phyloP scores from a whole-genome alignment of 2,329 filamentous ascomycete species.

The Stylonectria norvegica region DNA sequence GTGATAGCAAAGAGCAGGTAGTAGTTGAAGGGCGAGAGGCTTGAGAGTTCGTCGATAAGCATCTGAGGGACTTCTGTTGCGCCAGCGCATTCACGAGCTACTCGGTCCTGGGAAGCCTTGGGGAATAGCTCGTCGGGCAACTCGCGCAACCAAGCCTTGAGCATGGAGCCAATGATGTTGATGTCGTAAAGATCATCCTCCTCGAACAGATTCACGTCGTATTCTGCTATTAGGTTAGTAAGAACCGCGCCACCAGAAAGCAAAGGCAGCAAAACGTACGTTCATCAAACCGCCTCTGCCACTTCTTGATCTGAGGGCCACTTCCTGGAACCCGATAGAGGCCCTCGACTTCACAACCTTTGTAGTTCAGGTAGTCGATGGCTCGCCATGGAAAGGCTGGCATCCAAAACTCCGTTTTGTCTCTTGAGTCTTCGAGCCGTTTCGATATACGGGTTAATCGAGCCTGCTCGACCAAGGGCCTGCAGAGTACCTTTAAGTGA shows the following conservation, averaged over 20 bases:
- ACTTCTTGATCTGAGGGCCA: conserved; percentile 85
- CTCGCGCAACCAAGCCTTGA: conserved; percentile 93
- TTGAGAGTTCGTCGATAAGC: conserved; percentile 87
- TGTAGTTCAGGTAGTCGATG: conserved; percentile 94
- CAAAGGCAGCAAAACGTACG: conserved; percentile 45
- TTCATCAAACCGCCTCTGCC: conserved; percentile 87
- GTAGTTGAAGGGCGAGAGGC: conserved; percentile 94
- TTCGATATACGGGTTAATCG: conserved; percentile 89
- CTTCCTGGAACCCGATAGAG: conserved; percentile 90
- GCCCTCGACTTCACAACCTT: conserved; percentile 89
- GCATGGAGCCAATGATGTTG: conserved; percentile 92
- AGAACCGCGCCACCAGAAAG: not conserved
- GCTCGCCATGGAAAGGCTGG: conserved; percentile 91
- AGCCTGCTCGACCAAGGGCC: conserved; percentile 83
- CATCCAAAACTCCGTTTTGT: conserved; percentile 99
- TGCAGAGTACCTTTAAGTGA: conserved; percentile 77
- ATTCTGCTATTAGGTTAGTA: conserved; percentile 49
- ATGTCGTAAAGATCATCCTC: conserved; percentile 89
- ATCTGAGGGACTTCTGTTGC: conserved; percentile 78
- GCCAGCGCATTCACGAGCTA: conserved; percentile 75
- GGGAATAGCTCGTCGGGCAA: conserved; percentile 93
- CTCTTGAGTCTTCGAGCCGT: conserved; percentile 77
- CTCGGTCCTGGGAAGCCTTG: conserved; percentile 74
- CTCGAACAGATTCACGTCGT: conserved; percentile 86
- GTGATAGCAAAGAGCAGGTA: conserved; percentile 97